Evolutionary conservation across 441 rosid genomes (phyloP).

Genomic region (Aleurites moluccanus): DNA sequence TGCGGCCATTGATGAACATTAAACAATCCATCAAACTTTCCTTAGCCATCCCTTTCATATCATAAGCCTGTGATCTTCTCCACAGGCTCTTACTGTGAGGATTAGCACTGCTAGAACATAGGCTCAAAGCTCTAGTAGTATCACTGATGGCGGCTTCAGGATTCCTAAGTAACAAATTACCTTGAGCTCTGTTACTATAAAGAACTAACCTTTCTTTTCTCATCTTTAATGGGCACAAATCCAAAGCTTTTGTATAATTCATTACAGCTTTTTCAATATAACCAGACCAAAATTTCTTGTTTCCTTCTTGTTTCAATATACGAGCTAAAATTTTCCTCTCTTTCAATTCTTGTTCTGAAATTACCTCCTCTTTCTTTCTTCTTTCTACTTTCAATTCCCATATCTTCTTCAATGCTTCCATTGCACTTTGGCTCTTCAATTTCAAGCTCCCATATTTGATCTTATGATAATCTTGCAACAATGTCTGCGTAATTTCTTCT

Average conservation of each 20-base stretch:
- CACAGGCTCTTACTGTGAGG: slow-evolving; percentile 76
- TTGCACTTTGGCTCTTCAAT: slow-evolving; percentile 42
- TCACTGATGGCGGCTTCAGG: slow-evolving; percentile 70
- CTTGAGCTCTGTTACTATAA: slow-evolving; percentile 72
- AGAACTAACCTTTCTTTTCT: slow-evolving; percentile 62
- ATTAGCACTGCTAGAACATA: slow-evolving; percentile 35
- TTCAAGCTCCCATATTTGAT: slow-evolving; percentile 45
- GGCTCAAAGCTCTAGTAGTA: slow-evolving; percentile 68
- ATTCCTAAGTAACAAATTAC: slow-evolving; percentile 48
- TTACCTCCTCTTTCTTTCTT: slow-evolving; percentile 51
- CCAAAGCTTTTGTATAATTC: slow-evolving; percentile 54
- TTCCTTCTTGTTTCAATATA: slow-evolving; percentile 57
- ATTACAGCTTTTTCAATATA: slow-evolving; percentile 44
- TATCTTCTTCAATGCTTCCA: slow-evolving; percentile 46
- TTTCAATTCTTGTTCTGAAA: slow-evolving; percentile 43
- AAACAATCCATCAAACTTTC: slow-evolving; percentile 87
- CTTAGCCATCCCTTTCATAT: slow-evolving; percentile 60
- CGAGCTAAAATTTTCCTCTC: slow-evolving; percentile 41
- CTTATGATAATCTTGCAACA: slow-evolving; percentile 54
- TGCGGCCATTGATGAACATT: slow-evolving; percentile 48
- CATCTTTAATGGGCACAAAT: slow-evolving; percentile 51
- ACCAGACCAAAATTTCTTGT: slow-evolving; percentile 52
- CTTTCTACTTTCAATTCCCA: slow-evolving; percentile 68
- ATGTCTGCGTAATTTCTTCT: slow-evolving; percentile 46
- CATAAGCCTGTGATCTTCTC: slow-evolving; percentile 91